Conservation (phyloP, 768 basidiomycete species). For the Lactarius hengduanensis region DNA sequence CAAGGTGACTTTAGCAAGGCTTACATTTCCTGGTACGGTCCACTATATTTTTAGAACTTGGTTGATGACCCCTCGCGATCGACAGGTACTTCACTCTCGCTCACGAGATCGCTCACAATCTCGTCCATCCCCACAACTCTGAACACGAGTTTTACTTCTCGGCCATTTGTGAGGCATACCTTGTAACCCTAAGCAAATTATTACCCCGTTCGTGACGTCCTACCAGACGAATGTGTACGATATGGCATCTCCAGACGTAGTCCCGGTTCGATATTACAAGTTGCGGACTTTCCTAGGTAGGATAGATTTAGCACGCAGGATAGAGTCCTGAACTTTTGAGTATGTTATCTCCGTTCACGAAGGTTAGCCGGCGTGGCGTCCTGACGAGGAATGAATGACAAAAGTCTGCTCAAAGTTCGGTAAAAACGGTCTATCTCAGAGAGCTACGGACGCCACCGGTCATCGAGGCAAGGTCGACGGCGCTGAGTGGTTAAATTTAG, state of each 20-base stretch:
- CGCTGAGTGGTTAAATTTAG: not conserved
- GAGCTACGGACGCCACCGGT: not conserved
- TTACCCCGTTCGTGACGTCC: not conserved
- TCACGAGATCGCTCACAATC: constrained; percentile 91
- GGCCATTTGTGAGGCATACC: constrained; percentile 74
- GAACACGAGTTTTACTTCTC: constrained; percentile 96
- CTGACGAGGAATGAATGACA: not conserved
- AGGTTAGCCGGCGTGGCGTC: not conserved
- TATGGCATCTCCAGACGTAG: not conserved
- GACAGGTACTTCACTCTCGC: constrained; percentile 86
- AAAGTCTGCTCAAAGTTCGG: not conserved
- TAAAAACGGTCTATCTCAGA: not conserved
- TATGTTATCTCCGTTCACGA: not conserved
- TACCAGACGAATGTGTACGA: not conserved
- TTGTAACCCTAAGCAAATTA: constrained; percentile 39
- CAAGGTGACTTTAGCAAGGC: constrained; percentile 56
- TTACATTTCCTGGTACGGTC: constrained; percentile 71
- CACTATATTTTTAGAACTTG: not conserved
- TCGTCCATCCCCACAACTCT: constrained; percentile 83
- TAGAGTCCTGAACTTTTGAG: not conserved
- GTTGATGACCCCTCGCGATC: not conserved
- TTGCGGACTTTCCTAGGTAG: not conserved
- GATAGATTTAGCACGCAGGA: not conserved
- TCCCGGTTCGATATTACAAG: not conserved
- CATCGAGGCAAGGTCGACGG: not conserved